These are phyloP conservation scores for Styphnolobium japonicum DNA, from an alignment of 306 rosid genomes.

Conservation along the genomic window DNA sequence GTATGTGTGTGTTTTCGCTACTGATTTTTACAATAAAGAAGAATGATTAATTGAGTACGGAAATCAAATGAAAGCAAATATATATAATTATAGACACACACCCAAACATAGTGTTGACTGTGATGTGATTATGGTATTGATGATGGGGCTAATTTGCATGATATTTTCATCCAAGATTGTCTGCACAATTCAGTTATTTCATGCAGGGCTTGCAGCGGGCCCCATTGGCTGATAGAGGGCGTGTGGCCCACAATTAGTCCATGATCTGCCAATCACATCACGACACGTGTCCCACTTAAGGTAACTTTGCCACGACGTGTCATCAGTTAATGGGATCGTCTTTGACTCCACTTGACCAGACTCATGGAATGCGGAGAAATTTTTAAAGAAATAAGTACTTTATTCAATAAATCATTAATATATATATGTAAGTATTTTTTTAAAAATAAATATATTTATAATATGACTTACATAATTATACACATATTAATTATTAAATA, in stretches of 20 bases:
- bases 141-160: neutral
- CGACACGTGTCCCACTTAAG: neutral
- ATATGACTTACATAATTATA: too few species aligned
- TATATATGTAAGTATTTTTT: too few species aligned
- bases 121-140: neutral
- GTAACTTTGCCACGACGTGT: neutral
- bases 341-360: neutral
- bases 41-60: neutral
- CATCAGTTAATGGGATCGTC: neutral
- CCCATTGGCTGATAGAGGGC: neutral
- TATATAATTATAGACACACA: neutral
- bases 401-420: too few species aligned
- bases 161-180: neutral
- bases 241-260: neutral
- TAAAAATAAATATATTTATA: too few species aligned
- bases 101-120: neutral
- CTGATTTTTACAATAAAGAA: neutral
- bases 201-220: neutral
- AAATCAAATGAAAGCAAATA: neutral
- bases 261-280: neutral
- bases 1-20: neutral
- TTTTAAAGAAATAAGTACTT: too few species aligned
- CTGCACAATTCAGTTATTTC: slow-evolving; percentile 13
- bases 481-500: too few species aligned
- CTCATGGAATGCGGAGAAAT: too few species aligned